A percentile compares a stretch with the other conserved stretches of the same genome.
These are phyloP conservation scores for Cinchona pubescens DNA, from an alignment of 257 asterid species.

Conservation along the genomic window DNA sequence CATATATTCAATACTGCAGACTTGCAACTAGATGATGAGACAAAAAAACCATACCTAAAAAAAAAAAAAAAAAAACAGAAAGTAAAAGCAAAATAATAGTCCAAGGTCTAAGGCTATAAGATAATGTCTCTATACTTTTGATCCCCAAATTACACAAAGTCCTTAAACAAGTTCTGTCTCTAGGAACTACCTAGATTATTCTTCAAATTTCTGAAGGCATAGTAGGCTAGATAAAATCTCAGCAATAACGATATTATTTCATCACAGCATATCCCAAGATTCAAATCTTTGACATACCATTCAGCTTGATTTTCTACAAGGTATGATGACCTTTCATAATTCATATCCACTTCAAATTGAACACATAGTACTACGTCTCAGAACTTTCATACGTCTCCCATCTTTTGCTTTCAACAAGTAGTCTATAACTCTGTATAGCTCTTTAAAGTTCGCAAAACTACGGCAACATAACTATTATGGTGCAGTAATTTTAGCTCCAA, in stretches of 20 bases:
- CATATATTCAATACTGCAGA: slow-evolving; percentile 88
- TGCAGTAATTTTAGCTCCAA: too few relatives aligned
- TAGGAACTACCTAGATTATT: too few relatives aligned
- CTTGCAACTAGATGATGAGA: slow-evolving; percentile 10
- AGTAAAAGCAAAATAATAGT: neutral
- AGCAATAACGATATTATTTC: too few relatives aligned
- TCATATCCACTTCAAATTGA: neutral
- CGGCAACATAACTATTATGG: too few relatives aligned
- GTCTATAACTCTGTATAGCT: neutral
- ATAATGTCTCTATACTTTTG: neutral
- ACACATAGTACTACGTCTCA: neutral
- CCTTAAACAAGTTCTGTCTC: neutral
- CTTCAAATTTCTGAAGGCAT: neutral
- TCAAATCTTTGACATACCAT: neutral
- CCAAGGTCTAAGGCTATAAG: neutral
- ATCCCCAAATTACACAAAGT: neutral
- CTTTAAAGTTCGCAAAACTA: neutral
- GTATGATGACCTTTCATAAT: neutral
- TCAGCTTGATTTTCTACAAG: neutral
- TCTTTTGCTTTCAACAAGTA: neutral
- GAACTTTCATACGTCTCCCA: neutral
- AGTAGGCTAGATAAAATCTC: neutral
- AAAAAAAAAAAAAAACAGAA: neutral
- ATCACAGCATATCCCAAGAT: too few relatives aligned
- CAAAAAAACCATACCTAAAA: neutral